These are phyloP conservation scores for Dryas drummondii DNA, from an alignment of 306 rosid genomes.

Conservation along the genomic window DNA sequence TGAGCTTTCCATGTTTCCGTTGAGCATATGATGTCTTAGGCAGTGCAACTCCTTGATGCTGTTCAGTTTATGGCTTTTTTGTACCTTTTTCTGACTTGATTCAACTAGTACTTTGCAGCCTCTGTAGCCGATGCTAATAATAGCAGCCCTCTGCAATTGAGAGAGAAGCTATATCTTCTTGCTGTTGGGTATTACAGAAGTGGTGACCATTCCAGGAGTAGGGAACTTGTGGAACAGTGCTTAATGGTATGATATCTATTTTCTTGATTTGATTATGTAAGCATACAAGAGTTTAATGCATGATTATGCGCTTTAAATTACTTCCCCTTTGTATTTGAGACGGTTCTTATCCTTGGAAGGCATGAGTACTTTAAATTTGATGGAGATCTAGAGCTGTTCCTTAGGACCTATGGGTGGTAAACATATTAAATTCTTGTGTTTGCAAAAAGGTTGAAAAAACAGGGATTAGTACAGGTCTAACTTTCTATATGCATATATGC, in stretches of 20 bases:
- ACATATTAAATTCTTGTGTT: not conserved
- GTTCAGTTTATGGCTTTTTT: not conserved
- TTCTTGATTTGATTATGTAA: constrained; percentile 9
- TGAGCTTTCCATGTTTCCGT: not conserved
- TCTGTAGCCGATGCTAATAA: constrained; percentile 38
- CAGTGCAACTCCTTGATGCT: not conserved
- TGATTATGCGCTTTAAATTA: not conserved
- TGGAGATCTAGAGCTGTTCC: not conserved
- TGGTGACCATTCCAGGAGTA: constrained; percentile 60
- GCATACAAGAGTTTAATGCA: not conserved
- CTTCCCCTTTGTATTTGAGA: not conserved
- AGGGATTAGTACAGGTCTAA: not conserved
- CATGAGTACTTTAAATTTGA: not conserved
- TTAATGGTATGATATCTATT: constrained; percentile 46
- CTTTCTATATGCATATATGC: not conserved
- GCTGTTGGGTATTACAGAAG: constrained; percentile 87
- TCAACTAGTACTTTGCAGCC: constrained; percentile 47
- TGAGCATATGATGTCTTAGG: not conserved
- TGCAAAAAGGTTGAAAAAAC: not conserved
- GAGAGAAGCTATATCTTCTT: constrained; percentile 86
- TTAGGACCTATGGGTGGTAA: not conserved
- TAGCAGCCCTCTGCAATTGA: constrained; percentile 48
- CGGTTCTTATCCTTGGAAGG: not conserved
- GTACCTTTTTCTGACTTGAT: constrained; percentile 4
- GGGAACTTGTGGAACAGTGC: constrained; percentile 70